Evolutionary conservation across 306 rosid species (phyloP).

Genomic region (Vigna hirtella): DNA sequence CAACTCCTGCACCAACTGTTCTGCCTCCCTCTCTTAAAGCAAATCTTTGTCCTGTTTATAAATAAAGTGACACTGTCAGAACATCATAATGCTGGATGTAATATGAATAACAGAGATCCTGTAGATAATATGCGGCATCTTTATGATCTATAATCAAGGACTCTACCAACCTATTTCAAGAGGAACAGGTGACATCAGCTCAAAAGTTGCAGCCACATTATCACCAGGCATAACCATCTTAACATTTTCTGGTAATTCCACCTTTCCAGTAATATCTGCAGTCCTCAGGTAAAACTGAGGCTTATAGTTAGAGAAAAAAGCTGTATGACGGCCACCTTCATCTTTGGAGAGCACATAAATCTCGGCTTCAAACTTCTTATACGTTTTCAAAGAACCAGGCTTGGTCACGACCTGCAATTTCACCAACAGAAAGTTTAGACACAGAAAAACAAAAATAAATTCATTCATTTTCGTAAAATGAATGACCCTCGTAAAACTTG

Average conservation of each 20-base stretch:
- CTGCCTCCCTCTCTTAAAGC: conserved; percentile 93
- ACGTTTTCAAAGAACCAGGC: conserved; percentile 76
- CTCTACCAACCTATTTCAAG: conserved; percentile 75
- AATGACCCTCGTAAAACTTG: not conserved
- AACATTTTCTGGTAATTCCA: conserved; percentile 76
- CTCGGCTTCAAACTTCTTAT: conserved; percentile 90
- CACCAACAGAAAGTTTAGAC: not conserved
- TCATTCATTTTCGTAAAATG: not conserved
- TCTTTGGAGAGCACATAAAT: conserved; percentile 91
- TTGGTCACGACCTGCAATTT: conserved; percentile 73
- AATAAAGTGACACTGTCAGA: conserved; percentile 26
- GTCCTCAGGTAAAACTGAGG: conserved; percentile 96
- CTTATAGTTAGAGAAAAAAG: conserved; percentile 87
- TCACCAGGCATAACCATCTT: conserved; percentile 99
- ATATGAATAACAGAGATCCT: not conserved
- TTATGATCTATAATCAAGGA: conserved; percentile 28
- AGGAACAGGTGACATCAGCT: conserved; percentile 83
- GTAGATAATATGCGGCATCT: conserved; percentile 24
- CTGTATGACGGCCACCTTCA: conserved; percentile 98
- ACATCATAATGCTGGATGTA: conserved; percentile 11
- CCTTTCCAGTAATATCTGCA: conserved; percentile 88
- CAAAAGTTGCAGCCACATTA: conserved; percentile 82
- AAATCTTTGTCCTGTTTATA: conserved; percentile 84
- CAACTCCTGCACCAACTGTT: conserved; percentile 94
- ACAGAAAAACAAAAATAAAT: not conserved